Evolutionary conservation across 371 early-diverging fungal species (phyloP).

Genomic region (Circinella minor): DNA sequence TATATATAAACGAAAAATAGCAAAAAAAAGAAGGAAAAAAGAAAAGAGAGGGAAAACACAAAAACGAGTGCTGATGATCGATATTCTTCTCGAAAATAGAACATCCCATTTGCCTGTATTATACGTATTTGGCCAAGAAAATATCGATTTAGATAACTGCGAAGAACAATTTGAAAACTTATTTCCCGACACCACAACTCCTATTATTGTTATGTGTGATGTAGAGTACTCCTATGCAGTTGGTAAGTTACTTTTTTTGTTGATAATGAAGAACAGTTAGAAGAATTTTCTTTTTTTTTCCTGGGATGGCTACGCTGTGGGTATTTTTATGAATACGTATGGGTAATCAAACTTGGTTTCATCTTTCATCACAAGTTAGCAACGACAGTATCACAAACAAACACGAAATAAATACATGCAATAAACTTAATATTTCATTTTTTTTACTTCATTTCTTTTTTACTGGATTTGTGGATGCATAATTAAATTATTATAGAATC

Average conservation of each 20-base stretch:
- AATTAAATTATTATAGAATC: slow-evolving; percentile 16
- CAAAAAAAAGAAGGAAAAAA: neutral
- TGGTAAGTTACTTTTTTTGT: slow-evolving; percentile 33
- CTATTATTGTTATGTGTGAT: slow-evolving; percentile 77
- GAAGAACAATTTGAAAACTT: slow-evolving; percentile 44
- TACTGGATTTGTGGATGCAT: no score
- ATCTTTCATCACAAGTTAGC: neutral
- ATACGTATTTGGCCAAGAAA: slow-evolving; percentile 83
- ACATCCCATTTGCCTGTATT: slow-evolving; percentile 82
- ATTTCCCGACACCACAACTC: slow-evolving; percentile 42
- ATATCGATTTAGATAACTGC: slow-evolving; percentile 66
- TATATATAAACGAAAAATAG: no score
- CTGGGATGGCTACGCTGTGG: no score
- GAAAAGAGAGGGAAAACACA: neutral
- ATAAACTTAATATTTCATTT: no score
- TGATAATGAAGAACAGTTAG: neutral
- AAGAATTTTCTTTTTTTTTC: no score
- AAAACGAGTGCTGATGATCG: neutral
- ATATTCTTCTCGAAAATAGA: slow-evolving; percentile 31
- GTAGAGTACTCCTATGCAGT: slow-evolving; percentile 72
- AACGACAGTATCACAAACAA: no score
- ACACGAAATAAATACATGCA: no score
- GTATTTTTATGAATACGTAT: neutral
- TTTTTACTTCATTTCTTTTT: no score
- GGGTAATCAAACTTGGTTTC: neutral